A percentile compares a stretch with the other conserved stretches of the same genome.
These are phyloP conservation scores for Amaranthus tricolor DNA, from an alignment of 179 eudicot genomes.

Conservation along the genomic window DNA sequence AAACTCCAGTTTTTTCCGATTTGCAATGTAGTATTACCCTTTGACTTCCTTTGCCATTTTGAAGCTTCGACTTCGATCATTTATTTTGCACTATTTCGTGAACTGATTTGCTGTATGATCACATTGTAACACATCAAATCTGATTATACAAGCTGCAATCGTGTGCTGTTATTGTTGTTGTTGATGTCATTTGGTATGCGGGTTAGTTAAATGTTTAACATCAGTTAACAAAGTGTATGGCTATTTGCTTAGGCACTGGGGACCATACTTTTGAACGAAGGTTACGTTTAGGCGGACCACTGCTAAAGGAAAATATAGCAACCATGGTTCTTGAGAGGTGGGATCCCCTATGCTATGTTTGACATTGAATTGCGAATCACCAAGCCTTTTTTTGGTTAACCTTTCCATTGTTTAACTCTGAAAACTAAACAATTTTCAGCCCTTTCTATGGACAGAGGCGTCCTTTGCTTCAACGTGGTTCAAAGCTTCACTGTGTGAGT, in stretches of 20 bases:
- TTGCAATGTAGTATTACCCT: not conserved
- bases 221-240: conserved; percentile 18
- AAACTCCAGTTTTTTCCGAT: not conserved
- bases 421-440: conserved; percentile 37
- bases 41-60: not conserved
- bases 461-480: conserved; percentile 82
- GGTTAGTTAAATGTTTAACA: conserved; percentile 22
- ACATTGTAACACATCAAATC: not conserved
- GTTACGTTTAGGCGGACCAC: conserved; percentile 90
- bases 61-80: not conserved
- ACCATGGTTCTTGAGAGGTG: conserved; percentile 99
- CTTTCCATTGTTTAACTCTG: not conserved
- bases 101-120: not conserved
- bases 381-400: not conserved
- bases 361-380: not conserved
- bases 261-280: conserved; percentile 95
- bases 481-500: conserved; percentile 89
- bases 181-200: conserved; percentile 3
- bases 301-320: conserved; percentile 89
- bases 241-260: conserved; percentile 69
- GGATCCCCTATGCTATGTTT: conserved; percentile 15
- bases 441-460: conserved; percentile 96
- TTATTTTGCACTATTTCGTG: not conserved
- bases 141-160: not conserved
- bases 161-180: not conserved